A percentile compares a stretch with the other conserved stretches of the same genome.
Evolutionary conservation across 306 rosid species (phyloP).

Genomic region (Vigna trinervia): DNA sequence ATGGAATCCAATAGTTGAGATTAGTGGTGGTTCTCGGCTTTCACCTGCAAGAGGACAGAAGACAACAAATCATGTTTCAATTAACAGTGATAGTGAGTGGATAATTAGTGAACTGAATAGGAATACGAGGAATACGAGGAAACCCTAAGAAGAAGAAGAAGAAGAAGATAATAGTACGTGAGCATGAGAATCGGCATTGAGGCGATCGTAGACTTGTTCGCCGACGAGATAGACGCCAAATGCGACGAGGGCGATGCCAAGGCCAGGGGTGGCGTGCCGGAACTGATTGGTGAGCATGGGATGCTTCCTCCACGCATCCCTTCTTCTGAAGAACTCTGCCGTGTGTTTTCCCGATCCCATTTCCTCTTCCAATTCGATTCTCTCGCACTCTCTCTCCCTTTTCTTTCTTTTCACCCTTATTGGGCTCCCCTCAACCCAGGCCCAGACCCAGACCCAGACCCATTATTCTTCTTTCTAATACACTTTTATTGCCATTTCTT

Average conservation of each 20-base stretch:
- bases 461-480: too few relatives aligned
- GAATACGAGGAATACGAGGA: not conserved
- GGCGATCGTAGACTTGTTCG: slow-evolving; percentile 72
- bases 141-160: not conserved
- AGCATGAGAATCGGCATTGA: slow-evolving; percentile 44
- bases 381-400: not conserved
- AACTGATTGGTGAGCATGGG: slow-evolving; percentile 82
- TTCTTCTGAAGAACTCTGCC: slow-evolving; percentile 87
- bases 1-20: slow-evolving; percentile 11
- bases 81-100: not conserved
- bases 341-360: slow-evolving; percentile 58
- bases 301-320: slow-evolving; percentile 97
- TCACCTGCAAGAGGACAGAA: slow-evolving; percentile 44
- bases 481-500: too few relatives aligned
- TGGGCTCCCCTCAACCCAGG: not conserved
- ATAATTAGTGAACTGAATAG: not conserved
- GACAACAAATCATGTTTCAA: too few relatives aligned
- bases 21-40: slow-evolving; percentile 46
- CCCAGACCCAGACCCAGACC: not conserved
- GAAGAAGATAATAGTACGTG: not conserved
- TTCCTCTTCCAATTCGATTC: not conserved
- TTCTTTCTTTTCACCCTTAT: not conserved
- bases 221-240: slow-evolving; percentile 89
- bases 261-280: slow-evolving; percentile 91
- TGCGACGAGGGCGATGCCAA: slow-evolving; percentile 91